Conservation (phyloP, 2,329 filamentous ascomycete species). For the Tolypocladium guangdongense region DNA sequence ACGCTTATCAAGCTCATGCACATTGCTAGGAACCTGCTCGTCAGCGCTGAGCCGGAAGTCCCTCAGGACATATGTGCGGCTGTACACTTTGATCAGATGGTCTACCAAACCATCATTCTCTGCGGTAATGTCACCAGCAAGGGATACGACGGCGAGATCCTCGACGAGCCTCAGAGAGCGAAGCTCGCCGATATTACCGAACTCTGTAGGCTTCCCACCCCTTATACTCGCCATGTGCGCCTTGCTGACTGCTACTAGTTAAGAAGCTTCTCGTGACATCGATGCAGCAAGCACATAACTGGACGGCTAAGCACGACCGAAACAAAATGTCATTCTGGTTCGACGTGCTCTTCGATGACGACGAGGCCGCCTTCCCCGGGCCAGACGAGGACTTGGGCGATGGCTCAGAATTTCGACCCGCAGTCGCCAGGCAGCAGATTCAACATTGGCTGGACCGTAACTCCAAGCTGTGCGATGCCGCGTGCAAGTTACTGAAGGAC, state of each 20-base stretch:
- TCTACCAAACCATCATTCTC: slow-evolving; percentile 53
- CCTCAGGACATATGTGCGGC: slow-evolving; percentile 56
- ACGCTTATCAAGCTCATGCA: slow-evolving; percentile 58
- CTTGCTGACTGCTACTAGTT: slow-evolving; percentile 25
- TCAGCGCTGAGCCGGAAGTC: slow-evolving; percentile 52
- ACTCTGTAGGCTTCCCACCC: slow-evolving; percentile 36
- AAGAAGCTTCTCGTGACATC: slow-evolving; percentile 57
- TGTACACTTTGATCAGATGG: slow-evolving; percentile 54
- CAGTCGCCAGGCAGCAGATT: slow-evolving; percentile 48
- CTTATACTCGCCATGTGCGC: not conserved
- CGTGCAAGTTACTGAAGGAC: slow-evolving; percentile 40
- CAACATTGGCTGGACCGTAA: slow-evolving; percentile 53
- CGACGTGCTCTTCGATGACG: slow-evolving; percentile 52
- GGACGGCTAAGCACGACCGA: slow-evolving; percentile 57
- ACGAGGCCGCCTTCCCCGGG: slow-evolving; percentile 34
- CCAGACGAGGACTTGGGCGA: slow-evolving; percentile 42
- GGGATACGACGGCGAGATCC: slow-evolving; percentile 52
- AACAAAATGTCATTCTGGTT: slow-evolving; percentile 64
- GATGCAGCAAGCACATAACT: slow-evolving; percentile 57
- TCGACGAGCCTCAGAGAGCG: slow-evolving; percentile 44
- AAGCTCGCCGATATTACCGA: slow-evolving; percentile 55
- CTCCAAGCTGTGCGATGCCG: slow-evolving; percentile 45
- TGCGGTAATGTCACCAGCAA: slow-evolving; percentile 59
- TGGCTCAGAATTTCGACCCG: slow-evolving; percentile 40
- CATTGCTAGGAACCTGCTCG: slow-evolving; percentile 53